Conservation (phyloP, 2,329 filamentous ascomycete species). For the Aspergillus neoniger region DNA sequence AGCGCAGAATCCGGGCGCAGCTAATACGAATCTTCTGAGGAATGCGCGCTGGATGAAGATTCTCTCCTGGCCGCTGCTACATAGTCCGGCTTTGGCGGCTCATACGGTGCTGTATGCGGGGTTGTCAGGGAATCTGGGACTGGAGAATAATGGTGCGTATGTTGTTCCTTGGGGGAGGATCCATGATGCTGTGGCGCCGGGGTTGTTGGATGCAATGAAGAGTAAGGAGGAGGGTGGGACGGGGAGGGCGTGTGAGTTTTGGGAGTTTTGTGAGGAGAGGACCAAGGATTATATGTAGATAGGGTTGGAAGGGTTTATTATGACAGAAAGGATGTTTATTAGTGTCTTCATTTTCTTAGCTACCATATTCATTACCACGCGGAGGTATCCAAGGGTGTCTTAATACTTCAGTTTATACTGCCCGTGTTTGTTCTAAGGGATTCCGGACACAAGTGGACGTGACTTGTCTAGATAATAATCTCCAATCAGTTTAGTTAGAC, state of each 20-base stretch:
- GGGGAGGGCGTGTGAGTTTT: constrained; percentile 9
- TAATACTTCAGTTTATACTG: too few species aligned
- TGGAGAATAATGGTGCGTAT: constrained; percentile 15
- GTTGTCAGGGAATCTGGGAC: constrained; percentile 1
- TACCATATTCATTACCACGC: too few species aligned
- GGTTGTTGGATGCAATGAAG: constrained; percentile 7
- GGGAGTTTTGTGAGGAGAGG: constrained; percentile 13
- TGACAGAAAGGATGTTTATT: too few species aligned
- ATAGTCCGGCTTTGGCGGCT: constrained; percentile 8
- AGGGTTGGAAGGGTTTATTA: too few species aligned
- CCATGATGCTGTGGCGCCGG: constrained; percentile 11
- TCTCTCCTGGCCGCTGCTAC: constrained; percentile 5
- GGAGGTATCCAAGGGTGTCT: too few species aligned
- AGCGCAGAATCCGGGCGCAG: constrained; percentile 16
- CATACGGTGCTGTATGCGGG: constrained; percentile 11
- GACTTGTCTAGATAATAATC: too few species aligned
- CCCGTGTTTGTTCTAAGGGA: too few species aligned
- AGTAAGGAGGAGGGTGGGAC: constrained; percentile 7
- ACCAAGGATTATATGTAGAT: constrained; percentile 10
- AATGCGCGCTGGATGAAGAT: constrained; percentile 12
- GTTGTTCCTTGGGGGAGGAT: constrained; percentile 14
- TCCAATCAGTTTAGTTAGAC: too few species aligned
- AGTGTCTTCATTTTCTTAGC: too few species aligned
- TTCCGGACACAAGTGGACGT: too few species aligned
- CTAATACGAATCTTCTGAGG: constrained; percentile 10